Evolutionary conservation across 2,329 filamentous ascomycete species (phyloP), one percentile per base, ranked within the genome.

Genomic region (Clarireedia paspali): DNA sequence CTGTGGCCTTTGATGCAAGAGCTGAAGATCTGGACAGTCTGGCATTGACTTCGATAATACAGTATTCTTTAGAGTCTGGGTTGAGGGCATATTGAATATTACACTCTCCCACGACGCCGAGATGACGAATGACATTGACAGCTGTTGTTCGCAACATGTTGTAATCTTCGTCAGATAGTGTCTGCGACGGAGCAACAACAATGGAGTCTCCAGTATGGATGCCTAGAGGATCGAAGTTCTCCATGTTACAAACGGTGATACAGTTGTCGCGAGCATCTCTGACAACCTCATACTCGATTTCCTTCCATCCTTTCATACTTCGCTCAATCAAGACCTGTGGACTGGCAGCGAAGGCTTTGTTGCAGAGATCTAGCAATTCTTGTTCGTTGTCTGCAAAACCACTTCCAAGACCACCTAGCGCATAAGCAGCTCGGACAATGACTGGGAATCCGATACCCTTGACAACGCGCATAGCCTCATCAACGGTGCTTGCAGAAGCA

Each of bases 191-290:
- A 42, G 94, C 94, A 59, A 97, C 92, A 61, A 99, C 94, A 67
- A 99, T 99, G 67, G 91, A 96, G 78, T 99, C 94, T 75, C 94
- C 94, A 47, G 94, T 99, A 75, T 99, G 94, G 55, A 96, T 95
- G 68, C 94, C 94, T 39, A 99, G 83, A 62, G 94, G 94, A 70
- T 97, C 94, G 68, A 97, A 97, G 80, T 97, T 97, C 74, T 95
- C 90, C 89, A 95, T 95, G 77, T 95, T 97, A 80, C 92, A 97
- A 65, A 97, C 92, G 3, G 92, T 97, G 68, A 97, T 97, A 72
- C 94, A 97, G 82, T 99, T 99, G 81, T 97, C 95, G 72, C 89
- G 86, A 53, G 90, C 92, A 73, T 99, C 94, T 66, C 94, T 89
- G 60, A 97, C 94, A 57, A 97, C 94, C 74, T 97, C 94, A 69